Evolutionary conservation across 2,329 filamentous ascomycete species (phyloP).

Genomic region (Dothiorella sarmentorum): DNA sequence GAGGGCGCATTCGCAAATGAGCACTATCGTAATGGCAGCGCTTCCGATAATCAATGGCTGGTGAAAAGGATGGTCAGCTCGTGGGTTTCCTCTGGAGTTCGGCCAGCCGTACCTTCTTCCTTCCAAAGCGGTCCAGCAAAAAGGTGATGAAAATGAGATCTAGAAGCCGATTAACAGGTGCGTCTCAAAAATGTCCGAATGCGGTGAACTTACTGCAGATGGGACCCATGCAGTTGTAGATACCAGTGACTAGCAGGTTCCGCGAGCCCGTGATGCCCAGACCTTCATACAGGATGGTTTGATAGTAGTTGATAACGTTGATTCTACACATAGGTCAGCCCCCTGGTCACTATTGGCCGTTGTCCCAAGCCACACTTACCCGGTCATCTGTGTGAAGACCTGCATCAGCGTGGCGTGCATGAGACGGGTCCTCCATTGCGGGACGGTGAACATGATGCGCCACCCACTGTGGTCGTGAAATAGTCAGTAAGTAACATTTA

Average conservation of each 20-base stretch:
- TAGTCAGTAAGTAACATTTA: background rate
- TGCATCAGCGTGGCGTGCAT: conserved; percentile 61
- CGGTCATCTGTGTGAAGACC: conserved; percentile 63
- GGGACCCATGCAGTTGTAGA: conserved; percentile 60
- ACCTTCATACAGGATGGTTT: conserved; percentile 56
- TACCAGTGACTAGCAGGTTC: conserved; percentile 55
- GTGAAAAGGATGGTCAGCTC: conserved; percentile 33
- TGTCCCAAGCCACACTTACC: conserved; percentile 30
- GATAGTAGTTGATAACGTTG: conserved; percentile 62
- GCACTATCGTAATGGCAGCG: conserved; percentile 52
- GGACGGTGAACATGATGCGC: conserved; percentile 56
- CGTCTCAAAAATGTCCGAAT: no score
- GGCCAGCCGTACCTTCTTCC: background rate
- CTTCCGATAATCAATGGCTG: conserved; percentile 55
- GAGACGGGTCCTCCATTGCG: conserved; percentile 59
- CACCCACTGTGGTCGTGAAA: conserved; percentile 41
- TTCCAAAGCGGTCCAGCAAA: conserved; percentile 50
- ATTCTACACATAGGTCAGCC: conserved; percentile 25
- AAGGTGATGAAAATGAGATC: conserved; percentile 59
- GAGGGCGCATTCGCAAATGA: conserved; percentile 59
- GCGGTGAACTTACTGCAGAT: conserved; percentile 42
- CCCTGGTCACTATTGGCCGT: background rate
- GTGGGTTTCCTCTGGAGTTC: background rate
- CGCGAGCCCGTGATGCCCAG: conserved; percentile 55
- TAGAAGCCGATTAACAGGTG: background rate